Conservation (phyloP, 495 filamentous ascomycete species). For the Neurospora sp. region DNA sequence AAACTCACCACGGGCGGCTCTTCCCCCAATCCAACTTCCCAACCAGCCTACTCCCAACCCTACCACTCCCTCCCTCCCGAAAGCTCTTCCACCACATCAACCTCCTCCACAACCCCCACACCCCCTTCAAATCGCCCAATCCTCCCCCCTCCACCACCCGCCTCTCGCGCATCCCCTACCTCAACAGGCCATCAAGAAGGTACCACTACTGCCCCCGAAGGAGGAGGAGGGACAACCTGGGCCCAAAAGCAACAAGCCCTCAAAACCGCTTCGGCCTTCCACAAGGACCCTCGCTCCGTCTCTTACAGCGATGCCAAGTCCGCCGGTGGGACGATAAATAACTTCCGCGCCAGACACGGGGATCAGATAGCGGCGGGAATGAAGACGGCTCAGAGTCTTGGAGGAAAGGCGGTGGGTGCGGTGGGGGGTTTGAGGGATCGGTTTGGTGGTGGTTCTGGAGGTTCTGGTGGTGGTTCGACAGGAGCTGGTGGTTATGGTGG, state of each 20-base stretch:
- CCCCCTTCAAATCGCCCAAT: neutral
- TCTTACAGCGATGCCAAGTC: conserved; percentile 44
- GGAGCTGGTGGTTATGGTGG: neutral
- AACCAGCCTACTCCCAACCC: neutral
- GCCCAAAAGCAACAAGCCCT: conserved; percentile 54
- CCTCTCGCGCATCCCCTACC: neutral
- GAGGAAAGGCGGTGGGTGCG: conserved; percentile 27
- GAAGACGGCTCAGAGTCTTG: conserved; percentile 47
- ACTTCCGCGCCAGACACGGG: conserved; percentile 63
- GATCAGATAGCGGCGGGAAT: conserved; percentile 60
- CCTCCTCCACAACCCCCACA: neutral
- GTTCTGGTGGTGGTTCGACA: neutral
- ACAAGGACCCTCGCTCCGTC: conserved; percentile 47
- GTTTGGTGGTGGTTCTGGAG: conserved; percentile 13
- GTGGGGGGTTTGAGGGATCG: neutral
- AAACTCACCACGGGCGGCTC: conserved; percentile 29
- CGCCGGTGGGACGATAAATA: conserved; percentile 52
- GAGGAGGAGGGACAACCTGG: conserved; percentile 46
- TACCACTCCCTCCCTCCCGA: neutral
- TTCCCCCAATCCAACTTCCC: neutral
- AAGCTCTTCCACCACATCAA: neutral
- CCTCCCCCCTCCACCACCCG: neutral
- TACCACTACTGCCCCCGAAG: neutral
- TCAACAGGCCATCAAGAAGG: neutral
- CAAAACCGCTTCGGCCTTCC: conserved; percentile 44